Percentiles rank a stretch among this genome's conserved stretches.
These are phyloP conservation scores for Pelargonium citronellum DNA, from an alignment of 441 rosid species.

Conservation along the genomic window DNA sequence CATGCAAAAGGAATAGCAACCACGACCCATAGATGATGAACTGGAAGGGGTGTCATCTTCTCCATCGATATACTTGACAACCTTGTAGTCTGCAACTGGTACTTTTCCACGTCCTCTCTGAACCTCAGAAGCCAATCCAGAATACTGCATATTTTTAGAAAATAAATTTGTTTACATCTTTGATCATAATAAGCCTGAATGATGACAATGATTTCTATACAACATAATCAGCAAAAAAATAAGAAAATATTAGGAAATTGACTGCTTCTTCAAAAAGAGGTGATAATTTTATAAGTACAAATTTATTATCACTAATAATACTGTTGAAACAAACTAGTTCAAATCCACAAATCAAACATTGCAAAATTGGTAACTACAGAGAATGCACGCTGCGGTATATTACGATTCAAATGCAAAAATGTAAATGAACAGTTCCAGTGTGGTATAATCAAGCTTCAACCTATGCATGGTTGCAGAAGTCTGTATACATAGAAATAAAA, in stretches of 20 bases:
- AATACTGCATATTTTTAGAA: conserved; percentile 44
- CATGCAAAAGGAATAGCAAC: conserved; percentile 98
- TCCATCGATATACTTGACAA: conserved; percentile 51
- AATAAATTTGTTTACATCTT: conserved; percentile 9
- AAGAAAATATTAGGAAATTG: background rate
- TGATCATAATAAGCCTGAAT: background rate
- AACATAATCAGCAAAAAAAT: background rate
- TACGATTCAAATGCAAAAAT: background rate
- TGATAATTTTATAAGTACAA: background rate
- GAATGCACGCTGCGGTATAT: background rate
- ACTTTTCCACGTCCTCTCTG: conserved; percentile 75
- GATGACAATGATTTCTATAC: background rate
- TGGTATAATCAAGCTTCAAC: background rate
- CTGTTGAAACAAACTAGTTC: background rate
- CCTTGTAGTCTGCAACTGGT: conserved; percentile 91
- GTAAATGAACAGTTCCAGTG: background rate
- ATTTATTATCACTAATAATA: background rate
- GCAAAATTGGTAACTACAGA: background rate
- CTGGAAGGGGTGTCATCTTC: conserved; percentile 29
- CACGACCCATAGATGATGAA: conserved; percentile 33
- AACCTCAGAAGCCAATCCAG: conserved; percentile 64
- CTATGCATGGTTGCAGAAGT: too few relatives aligned
- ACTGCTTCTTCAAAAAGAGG: background rate
- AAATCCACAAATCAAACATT: background rate
- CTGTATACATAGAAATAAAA: background rate